These are phyloP conservation scores for Cytospora piceae DNA, from an alignment of 2,329 filamentous ascomycete genomes.

Conservation along the genomic window DNA sequence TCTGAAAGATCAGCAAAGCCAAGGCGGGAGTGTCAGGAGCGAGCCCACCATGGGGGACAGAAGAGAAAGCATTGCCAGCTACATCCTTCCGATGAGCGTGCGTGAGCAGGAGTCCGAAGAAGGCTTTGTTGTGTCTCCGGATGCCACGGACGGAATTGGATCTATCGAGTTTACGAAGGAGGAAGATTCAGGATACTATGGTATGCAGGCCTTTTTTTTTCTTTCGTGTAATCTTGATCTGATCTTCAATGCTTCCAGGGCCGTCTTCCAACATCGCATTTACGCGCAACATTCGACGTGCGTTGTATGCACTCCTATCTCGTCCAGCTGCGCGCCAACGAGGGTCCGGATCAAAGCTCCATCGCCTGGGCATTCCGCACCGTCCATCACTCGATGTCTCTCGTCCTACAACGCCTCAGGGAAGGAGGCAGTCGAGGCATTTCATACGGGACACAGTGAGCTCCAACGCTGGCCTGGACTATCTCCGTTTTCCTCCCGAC, in stretches of 20 bases:
- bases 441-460: not conserved
- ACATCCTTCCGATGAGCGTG: conserved; percentile 22
- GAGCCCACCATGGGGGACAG: conserved; percentile 12
- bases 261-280: conserved; percentile 37
- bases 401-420: conserved; percentile 19
- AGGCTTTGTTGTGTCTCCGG: conserved; percentile 12
- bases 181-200: conserved; percentile 34
- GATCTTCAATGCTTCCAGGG: conserved; percentile 16
- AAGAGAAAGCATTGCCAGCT: conserved; percentile 13
- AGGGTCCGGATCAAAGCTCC: not conserved
- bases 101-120: conserved; percentile 39
- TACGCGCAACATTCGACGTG: conserved; percentile 32
- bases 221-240: not conserved
- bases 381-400: conserved; percentile 28
- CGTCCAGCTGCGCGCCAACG: conserved; percentile 5
- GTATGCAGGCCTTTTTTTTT: conserved; percentile 12
- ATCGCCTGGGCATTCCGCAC: conserved; percentile 9
- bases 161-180: conserved; percentile 34
- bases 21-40: conserved; percentile 15
- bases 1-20: conserved; percentile 21
- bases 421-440: not conserved
- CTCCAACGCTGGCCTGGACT: conserved; percentile 15
- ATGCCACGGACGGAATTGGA: conserved; percentile 34
- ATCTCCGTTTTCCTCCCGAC: conserved; percentile 26
- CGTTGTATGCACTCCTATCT: conserved; percentile 27